Evolutionary conservation across 1,139 yeast genomes (phyloP).

Genomic region (Scheffersomyces stambukii): DNA sequence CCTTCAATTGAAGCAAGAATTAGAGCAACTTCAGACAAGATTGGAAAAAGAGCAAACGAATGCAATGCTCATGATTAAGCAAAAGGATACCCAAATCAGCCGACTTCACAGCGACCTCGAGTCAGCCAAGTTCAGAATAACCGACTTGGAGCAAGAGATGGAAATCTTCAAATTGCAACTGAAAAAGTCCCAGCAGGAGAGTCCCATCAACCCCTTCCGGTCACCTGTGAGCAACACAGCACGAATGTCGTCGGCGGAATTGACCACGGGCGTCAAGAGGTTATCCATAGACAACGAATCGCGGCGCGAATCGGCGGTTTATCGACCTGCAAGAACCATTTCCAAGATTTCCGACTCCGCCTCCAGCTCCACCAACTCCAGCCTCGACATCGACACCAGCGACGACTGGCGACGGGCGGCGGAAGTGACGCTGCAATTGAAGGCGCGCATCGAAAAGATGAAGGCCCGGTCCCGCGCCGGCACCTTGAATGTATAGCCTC

Average conservation of each 20-base stretch:
- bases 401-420: constrained; percentile 91
- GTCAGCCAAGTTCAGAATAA: constrained; percentile 14
- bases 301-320: constrained; percentile 4
- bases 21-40: constrained; percentile 6
- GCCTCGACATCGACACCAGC: constrained; percentile 32
- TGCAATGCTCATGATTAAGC: constrained; percentile 7
- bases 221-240: constrained; percentile 2
- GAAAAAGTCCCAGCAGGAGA: constrained; percentile 4
- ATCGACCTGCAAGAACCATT: constrained; percentile 1
- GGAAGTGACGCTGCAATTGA: constrained; percentile 79
- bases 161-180: constrained; percentile 10
- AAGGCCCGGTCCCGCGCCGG: constrained; percentile 41
- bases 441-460: constrained; percentile 88
- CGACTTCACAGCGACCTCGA: constrained; percentile 10
- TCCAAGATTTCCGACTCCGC: too few relatives aligned
- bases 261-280: constrained; percentile 42
- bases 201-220: constrained; percentile 1
- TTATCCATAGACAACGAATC: constrained; percentile 39
- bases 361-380: constrained; percentile 5
- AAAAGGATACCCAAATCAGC: constrained; percentile 11
- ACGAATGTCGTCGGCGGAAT: constrained; percentile 24
- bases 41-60: constrained; percentile 9
- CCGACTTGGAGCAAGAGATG: constrained; percentile 11
- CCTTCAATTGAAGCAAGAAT: constrained; percentile 7
- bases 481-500: constrained; percentile 8